phyloP scores from a whole-genome alignment of 495 filamentous ascomycete species.

The Talaromyces nanjingensis region DNA sequence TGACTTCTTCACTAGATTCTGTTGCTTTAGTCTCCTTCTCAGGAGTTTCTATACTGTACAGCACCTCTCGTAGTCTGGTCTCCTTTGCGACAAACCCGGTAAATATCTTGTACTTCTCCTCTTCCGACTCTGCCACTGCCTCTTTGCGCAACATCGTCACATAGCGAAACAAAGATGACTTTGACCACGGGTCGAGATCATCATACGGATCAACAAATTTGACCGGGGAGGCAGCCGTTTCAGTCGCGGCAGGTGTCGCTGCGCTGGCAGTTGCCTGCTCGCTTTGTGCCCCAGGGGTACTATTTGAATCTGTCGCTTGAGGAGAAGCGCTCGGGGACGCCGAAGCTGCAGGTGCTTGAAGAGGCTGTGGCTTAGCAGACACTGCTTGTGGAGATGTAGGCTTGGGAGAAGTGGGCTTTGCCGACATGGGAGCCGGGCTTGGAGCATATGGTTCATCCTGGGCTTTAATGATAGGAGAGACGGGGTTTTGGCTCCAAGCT shows the following conservation, averaged over 20 bases:
- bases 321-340: background rate
- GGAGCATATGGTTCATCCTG: constrained; percentile 6
- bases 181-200: constrained; percentile 46
- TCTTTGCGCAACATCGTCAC: constrained; percentile 49
- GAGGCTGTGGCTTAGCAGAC: background rate
- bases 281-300: background rate
- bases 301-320: background rate
- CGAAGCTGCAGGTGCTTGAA: background rate
- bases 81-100: constrained; percentile 45
- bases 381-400: background rate
- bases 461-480: constrained; percentile 16
- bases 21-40: constrained; percentile 10
- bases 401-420: constrained; percentile 1
- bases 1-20: background rate
- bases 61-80: constrained; percentile 43
- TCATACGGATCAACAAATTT: constrained; percentile 34
- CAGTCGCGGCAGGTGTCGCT: background rate
- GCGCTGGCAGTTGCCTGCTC: background rate
- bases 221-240: constrained; percentile 5
- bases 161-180: constrained; percentile 45
- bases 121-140: constrained; percentile 40
- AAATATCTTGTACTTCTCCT: constrained; percentile 45
- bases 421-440: constrained; percentile 9
- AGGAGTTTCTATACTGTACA: constrained; percentile 41
- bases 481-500: constrained; percentile 30